Evolutionary conservation across 495 filamentous ascomycete species (phyloP).

Genomic region (Lasiosphaeria hispida): DNA sequence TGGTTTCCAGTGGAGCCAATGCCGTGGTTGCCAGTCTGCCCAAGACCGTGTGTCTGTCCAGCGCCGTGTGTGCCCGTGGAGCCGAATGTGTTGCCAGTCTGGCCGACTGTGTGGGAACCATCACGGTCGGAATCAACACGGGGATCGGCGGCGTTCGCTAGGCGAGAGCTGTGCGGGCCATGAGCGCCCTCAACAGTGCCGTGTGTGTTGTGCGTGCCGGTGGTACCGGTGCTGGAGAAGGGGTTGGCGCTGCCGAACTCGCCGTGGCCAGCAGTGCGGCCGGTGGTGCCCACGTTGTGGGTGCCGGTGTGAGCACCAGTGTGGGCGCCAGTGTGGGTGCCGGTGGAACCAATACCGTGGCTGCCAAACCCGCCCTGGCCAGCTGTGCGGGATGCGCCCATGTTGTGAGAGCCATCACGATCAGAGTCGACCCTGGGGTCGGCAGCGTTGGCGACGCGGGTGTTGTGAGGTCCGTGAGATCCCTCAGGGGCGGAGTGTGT

Average conservation of each 20-base stretch:
- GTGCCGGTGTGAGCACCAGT: no score
- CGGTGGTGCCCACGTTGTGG: slow-evolving; percentile 15
- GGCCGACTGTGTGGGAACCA: slow-evolving; percentile 19
- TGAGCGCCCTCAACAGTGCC: slow-evolving; percentile 22
- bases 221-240: slow-evolving; percentile 29
- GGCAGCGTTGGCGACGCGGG: slow-evolving; percentile 41
- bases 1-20: slow-evolving; percentile 9
- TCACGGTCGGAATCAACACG: slow-evolving; percentile 27
- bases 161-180: slow-evolving; percentile 51
- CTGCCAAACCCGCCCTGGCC: slow-evolving; percentile 24
- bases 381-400: slow-evolving; percentile 31
- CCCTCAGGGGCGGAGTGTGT: slow-evolving; percentile 35
- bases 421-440: slow-evolving; percentile 52
- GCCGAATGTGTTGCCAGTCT: slow-evolving; percentile 12
- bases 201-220: slow-evolving; percentile 23
- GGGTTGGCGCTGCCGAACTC: slow-evolving; percentile 16
- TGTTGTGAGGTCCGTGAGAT: slow-evolving; percentile 39
- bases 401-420: slow-evolving; percentile 29
- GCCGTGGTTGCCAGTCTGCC: not conserved
- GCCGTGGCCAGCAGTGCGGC: slow-evolving; percentile 21
- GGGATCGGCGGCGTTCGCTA: slow-evolving; percentile 51
- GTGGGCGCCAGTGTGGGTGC: no score
- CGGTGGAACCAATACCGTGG: slow-evolving; percentile 19
- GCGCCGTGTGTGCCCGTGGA: slow-evolving; percentile 2
- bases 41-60: not conserved